Base-by-base conservation (phyloP, 805 yeast genomes). In the Candida endomychidarum region DNA sequence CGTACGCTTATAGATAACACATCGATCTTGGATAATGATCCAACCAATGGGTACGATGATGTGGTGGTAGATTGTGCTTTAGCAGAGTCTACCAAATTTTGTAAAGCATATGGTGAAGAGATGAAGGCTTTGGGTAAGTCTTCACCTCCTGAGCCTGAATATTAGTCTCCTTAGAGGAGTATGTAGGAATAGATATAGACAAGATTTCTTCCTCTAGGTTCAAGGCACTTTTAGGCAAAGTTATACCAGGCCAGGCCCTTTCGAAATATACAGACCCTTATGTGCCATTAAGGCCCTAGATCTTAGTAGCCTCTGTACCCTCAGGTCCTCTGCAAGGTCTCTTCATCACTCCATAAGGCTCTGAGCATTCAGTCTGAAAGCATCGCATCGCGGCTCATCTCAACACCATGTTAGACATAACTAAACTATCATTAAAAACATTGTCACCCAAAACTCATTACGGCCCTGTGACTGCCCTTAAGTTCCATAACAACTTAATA, bases 391-490 rank as follows among this genome's bases (percentile, higher is more conserved):
- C 34, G 29, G 5, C 38, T 21, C 20, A 11, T 34, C 37, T 34
- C 37, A 20, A 20, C 8, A 5, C 6, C 31, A 15, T 15, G 20
- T 11, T 32, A n/a, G n/a, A 29, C 22, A 12, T 32, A 7, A 11
- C 22, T 3, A 32, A 32, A 21, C 23, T 32, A 32, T 32, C 35
- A 8, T n/a, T 32, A 21, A 21, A 26, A 9, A 20, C 19, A 15
- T 42, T 61, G 8, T 30, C 21, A 7, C 48, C 54, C 7, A 32
- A 59, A 19, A 34, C 40, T 3, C 81, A 77, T 47, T 67, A 73
- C 49, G 90, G 95, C 1, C 93, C 96, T 0, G 78, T 86, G 0
- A 78, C 93, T 2, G 76, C 85, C 2, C 65, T 86, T 25, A 73
- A 69, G 47, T 48, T 67, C 32, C 72, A 75, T 46, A 50, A 57